phyloP scores from a whole-genome alignment of 352 stramenopile species.

The Globisporangium rhizosaccharum region DNA sequence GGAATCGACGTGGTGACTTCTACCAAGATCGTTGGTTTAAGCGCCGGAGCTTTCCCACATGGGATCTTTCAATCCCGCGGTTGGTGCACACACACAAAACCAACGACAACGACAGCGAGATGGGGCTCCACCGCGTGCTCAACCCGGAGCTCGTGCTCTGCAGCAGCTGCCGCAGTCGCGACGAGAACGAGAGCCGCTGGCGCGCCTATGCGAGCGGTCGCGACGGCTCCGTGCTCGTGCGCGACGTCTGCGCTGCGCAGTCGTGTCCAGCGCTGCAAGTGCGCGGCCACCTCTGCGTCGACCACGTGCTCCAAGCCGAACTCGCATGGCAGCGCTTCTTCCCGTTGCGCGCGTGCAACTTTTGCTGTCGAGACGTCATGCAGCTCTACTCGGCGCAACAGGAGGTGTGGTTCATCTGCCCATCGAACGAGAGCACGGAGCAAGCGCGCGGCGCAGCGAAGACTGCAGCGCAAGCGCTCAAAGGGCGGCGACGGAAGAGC shows the following conservation, averaged over 20 bases:
- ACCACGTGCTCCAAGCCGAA: conserved; percentile 46
- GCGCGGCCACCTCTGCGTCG: conserved; percentile 41
- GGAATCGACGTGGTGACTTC: too few species aligned
- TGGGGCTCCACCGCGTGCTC: conserved; percentile 40
- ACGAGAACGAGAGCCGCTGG: conserved; percentile 27
- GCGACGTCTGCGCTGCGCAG: conserved; percentile 50
- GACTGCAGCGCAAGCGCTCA: not conserved
- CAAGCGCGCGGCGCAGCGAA: conserved; percentile 28
- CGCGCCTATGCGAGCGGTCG: conserved; percentile 20
- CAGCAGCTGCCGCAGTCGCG: conserved; percentile 29
- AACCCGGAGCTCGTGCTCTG: conserved; percentile 62
- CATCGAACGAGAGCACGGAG: conserved; percentile 14
- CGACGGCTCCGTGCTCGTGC: conserved; percentile 36
- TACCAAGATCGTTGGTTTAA: too few species aligned
- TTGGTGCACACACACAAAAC: not conserved
- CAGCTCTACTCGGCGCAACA: conserved; percentile 36
- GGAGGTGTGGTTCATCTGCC: conserved; percentile 62
- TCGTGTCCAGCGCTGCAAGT: conserved; percentile 49
- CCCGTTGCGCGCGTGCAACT: conserved; percentile 38
- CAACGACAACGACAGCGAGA: conserved; percentile 1
- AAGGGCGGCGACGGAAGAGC: not conserved
- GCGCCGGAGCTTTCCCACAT: too few species aligned
- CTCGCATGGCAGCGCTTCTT: conserved; percentile 39
- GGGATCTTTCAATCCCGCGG: too few species aligned
- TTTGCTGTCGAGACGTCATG: conserved; percentile 41